A percentile compares a stretch with the other conserved stretches of the same genome.
Conservation (phyloP, 192 early-diverging fungal genomes). For the Podila clonocystis region DNA sequence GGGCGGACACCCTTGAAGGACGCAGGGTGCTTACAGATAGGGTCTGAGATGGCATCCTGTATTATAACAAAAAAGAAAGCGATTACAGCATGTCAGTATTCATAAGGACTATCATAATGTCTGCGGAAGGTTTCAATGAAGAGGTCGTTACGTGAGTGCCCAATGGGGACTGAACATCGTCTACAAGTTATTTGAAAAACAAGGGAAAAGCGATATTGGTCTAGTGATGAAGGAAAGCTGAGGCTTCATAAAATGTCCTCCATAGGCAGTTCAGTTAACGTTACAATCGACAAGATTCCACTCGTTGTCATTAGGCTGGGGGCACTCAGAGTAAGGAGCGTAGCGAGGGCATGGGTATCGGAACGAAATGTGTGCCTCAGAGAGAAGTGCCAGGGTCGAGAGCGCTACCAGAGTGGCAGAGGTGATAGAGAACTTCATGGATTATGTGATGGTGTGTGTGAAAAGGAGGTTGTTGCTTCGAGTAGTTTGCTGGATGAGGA, state of each 20-base stretch:
- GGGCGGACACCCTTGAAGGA: constrained; percentile 49
- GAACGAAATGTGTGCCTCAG: constrained; percentile 50
- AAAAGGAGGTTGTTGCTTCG: not conserved
- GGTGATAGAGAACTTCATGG: constrained; percentile 24
- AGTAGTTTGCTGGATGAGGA: not conserved
- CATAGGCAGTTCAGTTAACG: not conserved
- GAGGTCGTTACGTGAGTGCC: constrained; percentile 25
- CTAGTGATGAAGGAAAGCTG: too few relatives aligned
- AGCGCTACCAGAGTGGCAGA: constrained; percentile 20
- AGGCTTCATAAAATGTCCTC: too few relatives aligned
- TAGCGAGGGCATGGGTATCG: constrained; percentile 45
- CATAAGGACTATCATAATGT: not conserved
- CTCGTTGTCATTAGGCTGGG: constrained; percentile 23
- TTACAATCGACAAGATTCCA: constrained; percentile 37
- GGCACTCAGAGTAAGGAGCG: constrained; percentile 40
- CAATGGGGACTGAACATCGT: constrained; percentile 41
- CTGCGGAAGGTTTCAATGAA: not conserved
- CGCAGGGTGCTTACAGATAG: constrained; percentile 42
- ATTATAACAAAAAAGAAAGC: not conserved
- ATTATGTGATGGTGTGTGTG: not conserved
- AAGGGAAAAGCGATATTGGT: not conserved
- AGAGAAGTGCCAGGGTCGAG: constrained; percentile 24
- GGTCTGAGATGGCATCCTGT: constrained; percentile 27
- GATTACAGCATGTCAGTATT: not conserved
- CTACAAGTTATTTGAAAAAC: not conserved